Conservation (phyloP, 2,329 filamentous ascomycete genomes). For the Didymella sp. region DNA sequence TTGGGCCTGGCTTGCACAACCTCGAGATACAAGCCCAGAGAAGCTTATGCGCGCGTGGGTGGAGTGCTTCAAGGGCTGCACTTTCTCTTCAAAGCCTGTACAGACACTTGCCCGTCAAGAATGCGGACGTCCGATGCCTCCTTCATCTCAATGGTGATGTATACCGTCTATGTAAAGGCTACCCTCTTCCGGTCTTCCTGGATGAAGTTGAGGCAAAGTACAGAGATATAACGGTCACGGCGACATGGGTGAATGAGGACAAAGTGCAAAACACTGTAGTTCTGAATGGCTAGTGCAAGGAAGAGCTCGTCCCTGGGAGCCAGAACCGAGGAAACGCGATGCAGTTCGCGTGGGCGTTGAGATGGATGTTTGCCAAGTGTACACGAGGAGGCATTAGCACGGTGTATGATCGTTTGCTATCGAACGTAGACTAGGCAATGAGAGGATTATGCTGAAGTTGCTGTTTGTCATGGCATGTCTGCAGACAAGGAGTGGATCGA, state of each 20-base stretch:
- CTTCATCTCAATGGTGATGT: not conserved
- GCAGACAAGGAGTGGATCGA: not conserved
- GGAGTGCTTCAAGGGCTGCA: constrained; percentile 5
- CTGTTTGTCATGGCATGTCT: not conserved
- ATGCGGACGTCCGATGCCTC: not conserved
- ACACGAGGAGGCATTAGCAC: not conserved
- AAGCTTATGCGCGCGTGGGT: not conserved
- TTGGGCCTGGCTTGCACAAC: constrained; percentile 7
- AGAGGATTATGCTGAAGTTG: not conserved
- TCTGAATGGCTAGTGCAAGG: not conserved
- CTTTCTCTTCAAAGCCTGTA: constrained; percentile 1
- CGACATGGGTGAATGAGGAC: no score
- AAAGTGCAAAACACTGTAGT: not conserved
- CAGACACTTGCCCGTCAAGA: not conserved
- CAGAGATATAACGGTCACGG: not conserved
- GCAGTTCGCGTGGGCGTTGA: constrained; percentile 15
- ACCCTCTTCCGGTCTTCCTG: not conserved
- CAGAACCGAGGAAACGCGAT: not conserved
- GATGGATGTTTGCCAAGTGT: constrained; percentile 2
- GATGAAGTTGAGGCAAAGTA: constrained; percentile 9
- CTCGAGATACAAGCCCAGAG: constrained; percentile 5
- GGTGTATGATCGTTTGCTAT: not conserved
- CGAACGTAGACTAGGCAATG: not conserved
- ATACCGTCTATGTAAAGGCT: not conserved
- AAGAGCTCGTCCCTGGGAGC: constrained; percentile 8